Evolutionary conservation across 1,284 basidiomycete species (phyloP), one percentile per base, ranked within the genome.

Genomic region (Pholiota adiposa): DNA sequence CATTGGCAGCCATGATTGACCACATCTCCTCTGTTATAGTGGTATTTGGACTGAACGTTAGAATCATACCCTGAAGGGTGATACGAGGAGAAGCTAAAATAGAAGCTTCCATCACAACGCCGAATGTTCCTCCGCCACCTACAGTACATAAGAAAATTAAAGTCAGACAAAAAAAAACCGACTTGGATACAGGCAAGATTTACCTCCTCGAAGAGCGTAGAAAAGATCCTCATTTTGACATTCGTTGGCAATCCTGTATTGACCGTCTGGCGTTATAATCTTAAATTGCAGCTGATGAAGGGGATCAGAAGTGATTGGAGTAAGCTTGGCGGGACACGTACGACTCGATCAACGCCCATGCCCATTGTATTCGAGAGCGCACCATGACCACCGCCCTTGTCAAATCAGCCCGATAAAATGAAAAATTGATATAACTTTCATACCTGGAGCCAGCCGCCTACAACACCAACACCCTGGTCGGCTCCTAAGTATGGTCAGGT

Each of bases 371-470:
- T 72, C 1, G 77, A 77, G 58, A 72, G 64, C 16, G 79, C 69
- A 23, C 79, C 74, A 62, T 83, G 82, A 1, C 83, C 83, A 14
- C 83, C 83, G n/a, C 83, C 83, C 77, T 80, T 5, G 5, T 36
- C 23, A 19, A 51, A 33, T 16, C 3, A 19, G 19, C 9, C 31
- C 8, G 12, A n/a, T 11, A 25, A 38, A 9, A 5, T 23, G 25
- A 41, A 14, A 21, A 6, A 1, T 1, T 11, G 11, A 3, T 18
- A 51, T 12, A 1, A 1, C 16, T 19, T 7, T 46, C 34, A 40
- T 23, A 63, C 62, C 40, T 61, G 59, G 9, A 63, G 25, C 40
- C 44, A 64, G 16, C 63, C 63, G n/a, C 63, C 63, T 23, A 48
- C 54, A 2, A 60, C 66, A 11, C 69, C 69, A 2, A 68, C 67